Conservation (phyloP, 2,329 filamentous ascomycete genomes). For the Sporothrix dimorphospora region DNA sequence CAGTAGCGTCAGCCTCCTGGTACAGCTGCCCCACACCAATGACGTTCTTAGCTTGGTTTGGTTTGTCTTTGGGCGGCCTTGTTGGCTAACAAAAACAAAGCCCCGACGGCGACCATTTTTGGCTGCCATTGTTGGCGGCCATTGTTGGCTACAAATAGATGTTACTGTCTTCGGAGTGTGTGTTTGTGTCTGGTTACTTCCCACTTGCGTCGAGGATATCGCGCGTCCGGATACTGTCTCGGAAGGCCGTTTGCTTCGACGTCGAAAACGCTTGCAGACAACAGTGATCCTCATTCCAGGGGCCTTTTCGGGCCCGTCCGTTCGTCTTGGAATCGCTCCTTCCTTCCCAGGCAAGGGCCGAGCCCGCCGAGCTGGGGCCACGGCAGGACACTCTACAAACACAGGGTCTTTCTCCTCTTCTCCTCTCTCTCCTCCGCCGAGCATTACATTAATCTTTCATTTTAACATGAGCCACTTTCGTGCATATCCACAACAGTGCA, state of each 20-base stretch:
- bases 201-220: not conserved
- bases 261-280: not conserved
- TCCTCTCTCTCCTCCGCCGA: not conserved
- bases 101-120: too few relatives aligned
- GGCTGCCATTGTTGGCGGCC: not conserved
- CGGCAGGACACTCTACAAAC: not conserved
- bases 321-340: too few relatives aligned
- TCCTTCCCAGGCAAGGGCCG: not conserved
- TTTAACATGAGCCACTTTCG: not conserved
- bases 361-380: too few relatives aligned
- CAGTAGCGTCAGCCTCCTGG: not conserved
- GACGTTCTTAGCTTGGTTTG: slow-evolving; percentile 20
- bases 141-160: not conserved
- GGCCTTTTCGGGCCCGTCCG: too few relatives aligned
- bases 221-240: not conserved
- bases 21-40: slow-evolving; percentile 20
- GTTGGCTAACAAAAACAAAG: not conserved
- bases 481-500: not conserved
- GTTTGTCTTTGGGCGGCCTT: not conserved
- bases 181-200: not conserved
- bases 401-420: not conserved
- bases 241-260: not conserved
- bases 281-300: not conserved
- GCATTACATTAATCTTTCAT: not conserved
- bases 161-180: not conserved